Base-by-base conservation (phyloP, 2,329 filamentous ascomycete species). In the Coniochaeta sp. region DNA sequence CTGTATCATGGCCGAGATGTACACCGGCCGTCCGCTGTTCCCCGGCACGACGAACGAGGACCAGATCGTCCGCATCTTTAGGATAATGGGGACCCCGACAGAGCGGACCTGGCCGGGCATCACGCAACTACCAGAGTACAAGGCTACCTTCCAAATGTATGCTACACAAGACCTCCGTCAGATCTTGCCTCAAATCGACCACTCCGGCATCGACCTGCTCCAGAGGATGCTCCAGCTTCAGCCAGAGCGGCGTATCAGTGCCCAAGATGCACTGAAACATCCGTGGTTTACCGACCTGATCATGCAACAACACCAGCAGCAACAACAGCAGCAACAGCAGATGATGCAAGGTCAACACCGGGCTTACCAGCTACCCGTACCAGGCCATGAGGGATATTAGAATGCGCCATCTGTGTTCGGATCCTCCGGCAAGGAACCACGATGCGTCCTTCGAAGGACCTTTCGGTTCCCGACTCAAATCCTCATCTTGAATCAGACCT, bases 1-100 rank as follows among this genome's bases (percentile, higher is more conserved):
- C 60, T 99, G 95, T 75, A 99, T 99, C 80, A 98, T 99, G 95
- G 95, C 95, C 11, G 95, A 99, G 77, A 97, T 99, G 92, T 98
- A 96, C 75, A 97, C 93, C 0, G 95, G 95, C 4, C 85, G 95
- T 19, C 95, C 95, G 0, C 83, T 99, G 7, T 99, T 99, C 78
- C 95, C 95, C 0, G 95, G 95, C 61, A 99, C 95, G 1, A 97
- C 95, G 40, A 99, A 99, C 73, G 95, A 99, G 74, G 95, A 99
- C 72, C 95, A 99, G 74, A 87, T 98, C 58, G 84, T 96, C 64
- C 92, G 96, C 73, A 99, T 99, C 74, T 99, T 99, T 83, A 86
- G 95, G 62, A 88, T 99, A 63, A 99, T 99, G 95, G 95, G 95
- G 63, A 99, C 95, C 0, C 95, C 95, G 0, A 96, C 91, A 0